Conservation (phyloP, 208 protist species). For the Phytomonas serpens region DNA sequence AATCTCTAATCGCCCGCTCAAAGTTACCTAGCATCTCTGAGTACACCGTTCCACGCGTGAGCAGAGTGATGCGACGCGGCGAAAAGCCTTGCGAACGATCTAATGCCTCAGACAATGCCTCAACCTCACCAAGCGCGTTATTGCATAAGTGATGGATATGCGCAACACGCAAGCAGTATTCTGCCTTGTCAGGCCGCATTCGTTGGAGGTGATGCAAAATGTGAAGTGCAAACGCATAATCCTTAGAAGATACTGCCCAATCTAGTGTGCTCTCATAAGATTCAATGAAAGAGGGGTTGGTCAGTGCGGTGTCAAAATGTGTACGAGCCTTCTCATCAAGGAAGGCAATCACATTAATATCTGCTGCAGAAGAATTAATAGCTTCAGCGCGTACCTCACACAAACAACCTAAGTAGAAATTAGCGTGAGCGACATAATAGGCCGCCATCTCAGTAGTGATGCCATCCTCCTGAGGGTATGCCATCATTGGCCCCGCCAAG, state of each 20-base stretch:
- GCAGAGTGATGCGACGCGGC: slow-evolving; percentile 50
- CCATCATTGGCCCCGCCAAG: slow-evolving; percentile 16
- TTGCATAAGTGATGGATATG: slow-evolving; percentile 47
- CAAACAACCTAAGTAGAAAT: slow-evolving; percentile 74
- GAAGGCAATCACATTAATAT: background rate
- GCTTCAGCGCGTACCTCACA: slow-evolving; percentile 15
- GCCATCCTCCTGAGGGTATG: slow-evolving; percentile 1
- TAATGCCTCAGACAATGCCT: slow-evolving; percentile 62
- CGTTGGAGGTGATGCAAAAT: slow-evolving; percentile 51
- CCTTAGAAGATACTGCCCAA: slow-evolving; percentile 31
- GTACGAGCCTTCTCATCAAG: slow-evolving; percentile 17
- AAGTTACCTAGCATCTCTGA: slow-evolving; percentile 37
- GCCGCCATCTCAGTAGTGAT: slow-evolving; percentile 17
- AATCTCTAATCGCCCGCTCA: slow-evolving; percentile 73
- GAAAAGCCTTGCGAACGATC: slow-evolving; percentile 44
- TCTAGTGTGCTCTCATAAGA: slow-evolving; percentile 57
- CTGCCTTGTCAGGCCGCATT: slow-evolving; percentile 41
- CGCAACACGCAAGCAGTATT: slow-evolving; percentile 56
- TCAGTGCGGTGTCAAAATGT: slow-evolving; percentile 36
- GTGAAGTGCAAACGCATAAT: slow-evolving; percentile 50
- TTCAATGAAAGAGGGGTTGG: slow-evolving; percentile 38
- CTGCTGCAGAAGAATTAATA: background rate
- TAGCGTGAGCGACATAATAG: slow-evolving; percentile 67
- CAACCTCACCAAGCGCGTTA: slow-evolving; percentile 34
- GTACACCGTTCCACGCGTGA: slow-evolving; percentile 68